Conservation (phyloP, 2,329 filamentous ascomycete species). For the Colletotrichum sp. region DNA sequence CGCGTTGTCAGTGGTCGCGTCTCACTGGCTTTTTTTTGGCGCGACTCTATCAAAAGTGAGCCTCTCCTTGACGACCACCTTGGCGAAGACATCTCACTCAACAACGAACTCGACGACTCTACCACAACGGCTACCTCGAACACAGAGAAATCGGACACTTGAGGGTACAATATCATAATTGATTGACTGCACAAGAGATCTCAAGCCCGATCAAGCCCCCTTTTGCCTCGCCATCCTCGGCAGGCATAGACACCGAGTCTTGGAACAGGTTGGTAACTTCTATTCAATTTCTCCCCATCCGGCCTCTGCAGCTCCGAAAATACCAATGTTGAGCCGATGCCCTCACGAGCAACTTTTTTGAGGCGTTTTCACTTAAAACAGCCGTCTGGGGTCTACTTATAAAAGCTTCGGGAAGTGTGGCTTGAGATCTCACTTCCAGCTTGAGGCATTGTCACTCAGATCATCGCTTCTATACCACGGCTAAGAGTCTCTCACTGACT, state of each 20-base stretch:
- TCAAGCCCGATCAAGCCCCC: not conserved
- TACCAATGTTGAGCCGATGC: not conserved
- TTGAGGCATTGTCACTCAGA: not conserved
- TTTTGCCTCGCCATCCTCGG: not conserved
- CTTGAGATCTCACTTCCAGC: not conserved
- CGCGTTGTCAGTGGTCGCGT: conserved; percentile 24
- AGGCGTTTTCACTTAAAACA: not conserved
- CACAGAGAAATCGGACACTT: too few relatives aligned
- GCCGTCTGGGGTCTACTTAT: not conserved
- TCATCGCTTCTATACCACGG: not conserved
- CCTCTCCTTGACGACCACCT: conserved; percentile 9
- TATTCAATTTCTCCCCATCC: not conserved
- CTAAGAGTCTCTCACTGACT: not conserved
- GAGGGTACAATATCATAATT: not conserved
- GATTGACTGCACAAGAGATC: too few relatives aligned
- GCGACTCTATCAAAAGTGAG: conserved; percentile 13
- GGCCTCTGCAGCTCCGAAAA: not conserved
- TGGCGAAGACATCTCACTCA: not conserved
- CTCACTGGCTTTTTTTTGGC: conserved; percentile 21
- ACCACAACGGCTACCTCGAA: not conserved
- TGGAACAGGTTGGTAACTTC: not conserved
- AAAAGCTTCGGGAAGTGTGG: not conserved
- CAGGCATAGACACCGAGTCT: not conserved
- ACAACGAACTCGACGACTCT: not conserved
- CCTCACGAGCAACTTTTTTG: not conserved